Conservation (phyloP, 371 early-diverging fungal species). For the Lichtheimia ornata region DNA sequence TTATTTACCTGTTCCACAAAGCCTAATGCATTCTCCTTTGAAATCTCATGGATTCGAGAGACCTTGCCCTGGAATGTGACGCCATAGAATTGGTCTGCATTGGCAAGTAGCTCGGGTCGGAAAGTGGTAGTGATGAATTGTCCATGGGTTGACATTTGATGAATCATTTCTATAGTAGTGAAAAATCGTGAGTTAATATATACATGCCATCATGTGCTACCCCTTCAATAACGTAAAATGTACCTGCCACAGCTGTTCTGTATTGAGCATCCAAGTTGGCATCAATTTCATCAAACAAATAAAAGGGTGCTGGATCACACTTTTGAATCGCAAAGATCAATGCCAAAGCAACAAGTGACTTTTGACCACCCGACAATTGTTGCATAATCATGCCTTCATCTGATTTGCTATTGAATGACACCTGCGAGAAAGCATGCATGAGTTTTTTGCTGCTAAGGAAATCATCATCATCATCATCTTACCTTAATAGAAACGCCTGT, state of each 20-base stretch:
- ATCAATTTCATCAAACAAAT: slow-evolving; percentile 99
- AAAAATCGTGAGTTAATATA: neutral
- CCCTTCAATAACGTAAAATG: slow-evolving; percentile 4
- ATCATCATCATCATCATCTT: slow-evolving; percentile 14
- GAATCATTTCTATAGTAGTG: slow-evolving; percentile 73
- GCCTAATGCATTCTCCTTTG: slow-evolving; percentile 67
- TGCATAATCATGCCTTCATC: slow-evolving; percentile 93
- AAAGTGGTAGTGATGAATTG: slow-evolving; percentile 99
- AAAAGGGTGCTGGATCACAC: slow-evolving; percentile 99
- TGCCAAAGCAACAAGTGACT: slow-evolving; percentile 96
- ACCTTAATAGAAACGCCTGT: slow-evolving; percentile 91
- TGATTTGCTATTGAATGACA: slow-evolving; percentile 85
- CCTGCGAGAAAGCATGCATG: slow-evolving; percentile 37
- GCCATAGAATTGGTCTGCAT: slow-evolving; percentile 95
- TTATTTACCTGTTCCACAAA: slow-evolving; percentile 67
- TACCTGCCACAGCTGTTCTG: slow-evolving; percentile 90
- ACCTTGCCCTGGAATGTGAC: slow-evolving; percentile 92
- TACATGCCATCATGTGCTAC: neutral
- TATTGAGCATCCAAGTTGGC: slow-evolving; percentile 98
- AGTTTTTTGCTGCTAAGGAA: neutral
- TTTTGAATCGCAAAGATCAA: slow-evolving; percentile 99
- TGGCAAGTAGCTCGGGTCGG: slow-evolving; percentile 90
- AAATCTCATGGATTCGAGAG: slow-evolving; percentile 68
- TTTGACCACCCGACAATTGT: slow-evolving; percentile 99
- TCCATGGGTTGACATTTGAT: slow-evolving; percentile 80